These are phyloP conservation scores for Panus rudis DNA, from an alignment of 768 basidiomycete species.

Conservation along the genomic window DNA sequence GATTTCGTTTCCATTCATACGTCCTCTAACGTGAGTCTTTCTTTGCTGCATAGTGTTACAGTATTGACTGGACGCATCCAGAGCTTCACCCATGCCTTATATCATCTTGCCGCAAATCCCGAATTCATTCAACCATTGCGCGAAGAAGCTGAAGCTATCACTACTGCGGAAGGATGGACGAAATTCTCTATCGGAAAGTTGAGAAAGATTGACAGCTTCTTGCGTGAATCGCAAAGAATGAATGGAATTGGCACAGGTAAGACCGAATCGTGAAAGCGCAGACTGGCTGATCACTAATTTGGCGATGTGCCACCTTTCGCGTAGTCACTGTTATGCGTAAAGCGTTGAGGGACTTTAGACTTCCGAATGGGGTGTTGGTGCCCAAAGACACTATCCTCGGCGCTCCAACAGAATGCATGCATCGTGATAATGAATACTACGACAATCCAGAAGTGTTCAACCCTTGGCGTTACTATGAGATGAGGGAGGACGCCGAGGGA, in stretches of 20 bases:
- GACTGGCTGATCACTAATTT: slow-evolving; percentile 15
- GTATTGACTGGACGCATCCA: slow-evolving; percentile 1
- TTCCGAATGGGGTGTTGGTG: slow-evolving; percentile 27
- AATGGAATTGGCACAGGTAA: slow-evolving; percentile 21
- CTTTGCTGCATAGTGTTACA: slow-evolving; percentile 8
- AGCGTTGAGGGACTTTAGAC: slow-evolving; percentile 17
- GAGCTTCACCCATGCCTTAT: slow-evolving; percentile 25
- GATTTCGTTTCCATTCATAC: slow-evolving; percentile 41
- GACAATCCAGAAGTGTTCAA: slow-evolving; percentile 32
- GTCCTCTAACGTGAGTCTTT: slow-evolving; percentile 26
- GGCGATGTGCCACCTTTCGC: no score
- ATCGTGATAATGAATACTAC: slow-evolving; percentile 35
- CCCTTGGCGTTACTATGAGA: slow-evolving; percentile 30
- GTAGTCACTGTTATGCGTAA: slow-evolving; percentile 11
- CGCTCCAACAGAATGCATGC: slow-evolving; percentile 25
- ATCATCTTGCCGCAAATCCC: slow-evolving; percentile 22
- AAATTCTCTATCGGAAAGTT: slow-evolving; percentile 35
- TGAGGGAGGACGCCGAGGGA: slow-evolving; percentile 13
- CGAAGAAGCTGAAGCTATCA: slow-evolving; percentile 21
- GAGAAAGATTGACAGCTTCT: slow-evolving; percentile 42
- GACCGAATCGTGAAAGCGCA: neutral
- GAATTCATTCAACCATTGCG: slow-evolving; percentile 22
- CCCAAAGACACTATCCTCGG: slow-evolving; percentile 32
- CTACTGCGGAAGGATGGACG: slow-evolving; percentile 29
- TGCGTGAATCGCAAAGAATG: slow-evolving; percentile 39